Evolutionary conservation across 192 early-diverging fungal genomes (phyloP).

Genomic region (Coemansia sp.): DNA sequence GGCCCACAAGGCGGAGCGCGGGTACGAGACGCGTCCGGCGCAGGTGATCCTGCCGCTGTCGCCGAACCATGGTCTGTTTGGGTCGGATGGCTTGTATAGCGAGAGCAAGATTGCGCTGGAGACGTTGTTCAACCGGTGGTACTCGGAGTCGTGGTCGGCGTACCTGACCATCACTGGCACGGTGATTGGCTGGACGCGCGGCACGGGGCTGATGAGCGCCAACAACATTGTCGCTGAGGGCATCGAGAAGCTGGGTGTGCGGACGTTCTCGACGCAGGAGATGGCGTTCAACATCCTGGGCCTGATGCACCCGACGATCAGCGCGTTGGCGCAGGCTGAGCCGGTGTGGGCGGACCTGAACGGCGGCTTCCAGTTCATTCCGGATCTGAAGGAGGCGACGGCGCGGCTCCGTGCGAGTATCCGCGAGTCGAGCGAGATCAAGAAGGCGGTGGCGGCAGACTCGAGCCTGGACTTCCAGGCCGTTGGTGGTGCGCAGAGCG

Average conservation of each 20-base stretch:
- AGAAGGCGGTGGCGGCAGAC: slow-evolving; percentile 76
- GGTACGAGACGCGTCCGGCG: slow-evolving; percentile 85
- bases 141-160: slow-evolving; percentile 82
- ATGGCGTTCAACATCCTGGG: slow-evolving; percentile 96
- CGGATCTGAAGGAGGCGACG: slow-evolving; percentile 74
- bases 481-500: slow-evolving; percentile 65
- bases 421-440: slow-evolving; percentile 79
- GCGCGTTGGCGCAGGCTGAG: slow-evolving; percentile 66
- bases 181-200: slow-evolving; percentile 95
- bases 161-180: slow-evolving; percentile 90
- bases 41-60: slow-evolving; percentile 86
- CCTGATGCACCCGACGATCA: slow-evolving; percentile 82
- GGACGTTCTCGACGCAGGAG: slow-evolving; percentile 90
- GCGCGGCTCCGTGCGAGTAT: slow-evolving; percentile 69
- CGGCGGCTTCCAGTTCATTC: slow-evolving; percentile 87
- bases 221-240: slow-evolving; percentile 93
- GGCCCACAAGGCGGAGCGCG: slow-evolving; percentile 72
- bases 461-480: slow-evolving; percentile 72
- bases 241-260: slow-evolving; percentile 83
- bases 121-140: slow-evolving; percentile 90
- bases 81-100: slow-evolving; percentile 86
- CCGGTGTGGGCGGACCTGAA: slow-evolving; percentile 93
- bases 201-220: slow-evolving; percentile 89
- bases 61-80: slow-evolving; percentile 95
- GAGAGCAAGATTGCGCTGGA: slow-evolving; percentile 94